Evolutionary conservation across 1,139 yeast genomes (phyloP).

Genomic region (Casaregolazyma suthepensis): DNA sequence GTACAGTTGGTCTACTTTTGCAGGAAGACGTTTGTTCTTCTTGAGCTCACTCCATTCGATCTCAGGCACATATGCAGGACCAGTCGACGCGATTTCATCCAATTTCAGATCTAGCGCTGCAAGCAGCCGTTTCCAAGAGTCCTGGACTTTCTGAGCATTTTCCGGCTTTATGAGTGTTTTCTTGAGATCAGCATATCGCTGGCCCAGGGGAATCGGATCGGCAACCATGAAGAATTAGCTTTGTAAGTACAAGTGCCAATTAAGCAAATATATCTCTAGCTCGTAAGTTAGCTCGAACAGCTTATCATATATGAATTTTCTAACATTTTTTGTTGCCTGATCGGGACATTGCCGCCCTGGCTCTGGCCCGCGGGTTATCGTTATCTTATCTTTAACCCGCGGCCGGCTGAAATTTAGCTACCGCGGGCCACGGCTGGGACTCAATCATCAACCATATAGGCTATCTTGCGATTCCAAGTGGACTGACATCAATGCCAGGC

Average conservation of each 20-base stretch:
- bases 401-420: neutral
- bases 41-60: slow-evolving; percentile 2
- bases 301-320: neutral
- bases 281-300: neutral
- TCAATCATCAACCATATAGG: neutral
- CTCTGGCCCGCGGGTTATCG: neutral
- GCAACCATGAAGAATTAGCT: neutral
- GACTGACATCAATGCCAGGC: neutral
- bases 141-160: slow-evolving; percentile 3
- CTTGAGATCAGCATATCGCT: slow-evolving; percentile 6
- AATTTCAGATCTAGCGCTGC: neutral
- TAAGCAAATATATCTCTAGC: neutral
- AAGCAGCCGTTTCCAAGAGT: slow-evolving; percentile 5
- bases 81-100: slow-evolving; percentile 1
- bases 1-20: neutral
- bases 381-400: neutral
- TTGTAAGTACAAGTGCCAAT: neutral
- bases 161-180: slow-evolving; percentile 1
- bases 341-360: too few species aligned
- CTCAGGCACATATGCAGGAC: slow-evolving; percentile 6
- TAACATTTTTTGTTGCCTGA: too few species aligned
- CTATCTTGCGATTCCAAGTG: neutral
- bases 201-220: slow-evolving; percentile 1
- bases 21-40: neutral
- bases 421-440: neutral